Conservation (phyloP, 2,329 filamentous ascomycete species). For the Aspergillus versicolor region DNA sequence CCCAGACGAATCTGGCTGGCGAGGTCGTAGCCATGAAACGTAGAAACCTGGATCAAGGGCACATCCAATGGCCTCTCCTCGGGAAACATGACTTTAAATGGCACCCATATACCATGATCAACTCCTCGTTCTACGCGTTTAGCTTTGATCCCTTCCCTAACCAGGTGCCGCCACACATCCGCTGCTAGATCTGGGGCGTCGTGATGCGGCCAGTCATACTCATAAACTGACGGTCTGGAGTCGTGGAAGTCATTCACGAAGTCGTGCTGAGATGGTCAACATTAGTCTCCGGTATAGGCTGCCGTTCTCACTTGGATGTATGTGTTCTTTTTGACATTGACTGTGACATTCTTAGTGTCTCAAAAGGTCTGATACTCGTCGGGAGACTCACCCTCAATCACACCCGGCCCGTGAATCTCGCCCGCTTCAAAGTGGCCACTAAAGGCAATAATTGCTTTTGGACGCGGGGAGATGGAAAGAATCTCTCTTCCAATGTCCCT, state of each 20-base stretch:
- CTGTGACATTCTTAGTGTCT: no score
- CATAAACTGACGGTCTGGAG: neutral
- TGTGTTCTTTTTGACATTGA: no score
- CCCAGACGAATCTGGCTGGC: neutral
- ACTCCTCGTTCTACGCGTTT: neutral
- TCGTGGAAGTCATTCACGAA: slow-evolving; percentile 2
- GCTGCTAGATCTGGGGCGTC: neutral
- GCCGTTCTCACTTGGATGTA: no score
- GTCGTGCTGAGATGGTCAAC: neutral
- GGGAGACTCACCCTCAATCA: no score
- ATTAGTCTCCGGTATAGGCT: accelerated
- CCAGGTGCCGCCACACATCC: neutral
- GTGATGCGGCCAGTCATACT: neutral
- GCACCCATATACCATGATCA: neutral
- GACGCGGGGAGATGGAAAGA: no score
- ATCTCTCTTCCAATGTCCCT: no score
- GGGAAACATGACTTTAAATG: neutral
- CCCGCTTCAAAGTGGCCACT: no score
- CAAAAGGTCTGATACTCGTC: no score
- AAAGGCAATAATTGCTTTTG: no score
- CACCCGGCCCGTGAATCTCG: no score
- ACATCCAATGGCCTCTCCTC: neutral
- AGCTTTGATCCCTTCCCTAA: neutral
- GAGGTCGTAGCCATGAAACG: neutral
- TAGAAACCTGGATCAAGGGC: neutral